Percentiles rank a stretch among this genome's conserved stretches.
These are phyloP conservation scores for Annulohypoxylon moriforme DNA, from an alignment of 495 filamentous ascomycete genomes.

Conservation along the genomic window DNA sequence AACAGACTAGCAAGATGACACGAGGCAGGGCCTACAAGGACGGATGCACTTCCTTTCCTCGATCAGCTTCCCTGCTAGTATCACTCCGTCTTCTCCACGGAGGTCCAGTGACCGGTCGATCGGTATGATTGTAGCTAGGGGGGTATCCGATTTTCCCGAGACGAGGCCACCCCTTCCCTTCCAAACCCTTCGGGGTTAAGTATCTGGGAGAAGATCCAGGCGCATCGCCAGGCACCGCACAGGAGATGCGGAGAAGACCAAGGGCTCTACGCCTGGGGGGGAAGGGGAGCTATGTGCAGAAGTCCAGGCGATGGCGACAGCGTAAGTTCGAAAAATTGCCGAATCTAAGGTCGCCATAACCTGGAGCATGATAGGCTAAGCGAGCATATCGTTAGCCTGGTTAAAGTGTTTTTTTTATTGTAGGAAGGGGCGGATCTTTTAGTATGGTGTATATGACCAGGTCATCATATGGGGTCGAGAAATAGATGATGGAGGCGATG, in stretches of 20 bases:
- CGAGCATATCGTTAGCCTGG: background rate
- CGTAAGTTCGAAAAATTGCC: too few relatives aligned
- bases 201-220: background rate
- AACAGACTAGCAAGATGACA: conserved; percentile 23
- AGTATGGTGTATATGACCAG: too few relatives aligned
- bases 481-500: too few relatives aligned
- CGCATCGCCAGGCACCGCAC: background rate
- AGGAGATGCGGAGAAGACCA: background rate
- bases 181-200: background rate
- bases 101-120: conserved; percentile 27
- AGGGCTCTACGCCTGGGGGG: background rate
- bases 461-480: too few relatives aligned
- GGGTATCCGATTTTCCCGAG: background rate
- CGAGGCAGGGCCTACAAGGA: background rate
- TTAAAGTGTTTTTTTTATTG: background rate
- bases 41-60: background rate
- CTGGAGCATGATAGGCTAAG: background rate
- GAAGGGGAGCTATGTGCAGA: background rate
- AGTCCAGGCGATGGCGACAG: background rate
- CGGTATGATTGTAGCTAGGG: conserved; percentile 24
- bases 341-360: background rate
- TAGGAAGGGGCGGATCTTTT: too few relatives aligned
- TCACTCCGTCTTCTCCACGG: conserved; percentile 10
- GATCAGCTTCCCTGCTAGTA: conserved; percentile 24
- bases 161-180: conserved; percentile 1